Conservation (phyloP, 805 yeast species). For the Monosporozyma aquatica region DNA sequence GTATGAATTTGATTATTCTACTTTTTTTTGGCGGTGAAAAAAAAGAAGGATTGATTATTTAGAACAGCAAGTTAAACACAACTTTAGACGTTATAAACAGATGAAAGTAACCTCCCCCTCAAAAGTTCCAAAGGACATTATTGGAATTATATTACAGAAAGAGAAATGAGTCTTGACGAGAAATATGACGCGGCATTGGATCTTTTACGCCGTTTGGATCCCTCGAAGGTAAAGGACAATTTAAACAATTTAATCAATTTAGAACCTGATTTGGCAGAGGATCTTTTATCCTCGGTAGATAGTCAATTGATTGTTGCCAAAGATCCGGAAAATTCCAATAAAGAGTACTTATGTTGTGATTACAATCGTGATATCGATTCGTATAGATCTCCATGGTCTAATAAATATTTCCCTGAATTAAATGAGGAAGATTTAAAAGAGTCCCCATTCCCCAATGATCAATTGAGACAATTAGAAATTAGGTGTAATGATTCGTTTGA, state of each 20-base stretch:
- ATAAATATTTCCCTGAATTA: slow-evolving; percentile 41
- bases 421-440: slow-evolving; percentile 47
- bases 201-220: slow-evolving; percentile 65
- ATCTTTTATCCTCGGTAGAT: slow-evolving; percentile 77
- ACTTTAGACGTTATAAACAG: no score
- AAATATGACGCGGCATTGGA: slow-evolving; percentile 69
- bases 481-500: slow-evolving; percentile 87
- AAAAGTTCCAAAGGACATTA: no score
- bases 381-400: slow-evolving; percentile 85
- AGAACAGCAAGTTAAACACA: no score
- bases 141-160: no score
- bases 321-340: slow-evolving; percentile 34
- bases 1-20: no score
- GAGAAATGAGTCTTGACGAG: slow-evolving; percentile 7
- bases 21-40: no score
- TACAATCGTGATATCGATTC: slow-evolving; percentile 93
- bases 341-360: slow-evolving; percentile 76
- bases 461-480: slow-evolving; percentile 63
- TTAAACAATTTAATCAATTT: slow-evolving; percentile 38
- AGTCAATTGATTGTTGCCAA: slow-evolving; percentile 48
- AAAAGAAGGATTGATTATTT: no score
- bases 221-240: slow-evolving; percentile 44
- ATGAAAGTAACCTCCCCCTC: no score
- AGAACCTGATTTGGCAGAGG: slow-evolving; percentile 71
- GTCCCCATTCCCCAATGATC: slow-evolving; percentile 63